Percentiles rank a stretch among this genome's conserved stretches.
Evolutionary conservation across 148 eudicot species (phyloP).

Genomic region (Selenicereus undatus): DNA sequence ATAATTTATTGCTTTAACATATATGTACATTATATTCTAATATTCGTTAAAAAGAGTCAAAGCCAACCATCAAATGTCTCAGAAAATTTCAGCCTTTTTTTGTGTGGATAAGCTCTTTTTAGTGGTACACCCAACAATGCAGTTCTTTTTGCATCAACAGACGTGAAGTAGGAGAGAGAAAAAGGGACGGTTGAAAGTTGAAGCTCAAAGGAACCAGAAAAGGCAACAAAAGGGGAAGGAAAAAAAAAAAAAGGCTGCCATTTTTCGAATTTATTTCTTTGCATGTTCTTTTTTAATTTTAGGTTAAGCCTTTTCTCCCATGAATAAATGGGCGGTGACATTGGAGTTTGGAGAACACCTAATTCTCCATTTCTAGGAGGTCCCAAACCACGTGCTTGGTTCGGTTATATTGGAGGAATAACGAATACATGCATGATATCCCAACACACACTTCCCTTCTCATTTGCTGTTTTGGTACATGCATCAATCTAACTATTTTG

Average conservation of each 20-base stretch:
- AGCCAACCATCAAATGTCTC: constrained; percentile 1
- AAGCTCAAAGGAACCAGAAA: not conserved
- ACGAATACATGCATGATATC: constrained; percentile 12
- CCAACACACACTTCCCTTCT: not conserved
- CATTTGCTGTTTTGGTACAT: constrained; percentile 4
- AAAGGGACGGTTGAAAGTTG: not conserved
- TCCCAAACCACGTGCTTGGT: constrained; percentile 32
- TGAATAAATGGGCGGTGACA: not conserved
- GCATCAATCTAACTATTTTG: not conserved
- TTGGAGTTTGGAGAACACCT: constrained; percentile 19
- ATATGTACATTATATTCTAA: not conserved
- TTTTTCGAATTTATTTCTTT: not conserved
- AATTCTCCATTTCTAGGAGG: constrained; percentile 20
- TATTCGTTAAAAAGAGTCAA: constrained; percentile 1
- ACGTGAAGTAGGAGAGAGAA: not conserved
- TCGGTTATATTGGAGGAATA: constrained; percentile 17
- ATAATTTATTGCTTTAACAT: not conserved
- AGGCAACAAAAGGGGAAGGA: not conserved
- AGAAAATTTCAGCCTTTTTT: constrained; percentile 1
- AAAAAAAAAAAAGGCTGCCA: not conserved
- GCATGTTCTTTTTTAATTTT: constrained; percentile 6
- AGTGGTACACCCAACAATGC: constrained; percentile 14
- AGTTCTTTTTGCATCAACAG: not conserved
- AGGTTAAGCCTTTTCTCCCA: constrained; percentile 5
- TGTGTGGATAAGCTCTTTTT: not conserved